Evolutionary conservation across 2,329 filamentous ascomycete genomes (phyloP).

Genomic region (Colletotrichum trifolii): DNA sequence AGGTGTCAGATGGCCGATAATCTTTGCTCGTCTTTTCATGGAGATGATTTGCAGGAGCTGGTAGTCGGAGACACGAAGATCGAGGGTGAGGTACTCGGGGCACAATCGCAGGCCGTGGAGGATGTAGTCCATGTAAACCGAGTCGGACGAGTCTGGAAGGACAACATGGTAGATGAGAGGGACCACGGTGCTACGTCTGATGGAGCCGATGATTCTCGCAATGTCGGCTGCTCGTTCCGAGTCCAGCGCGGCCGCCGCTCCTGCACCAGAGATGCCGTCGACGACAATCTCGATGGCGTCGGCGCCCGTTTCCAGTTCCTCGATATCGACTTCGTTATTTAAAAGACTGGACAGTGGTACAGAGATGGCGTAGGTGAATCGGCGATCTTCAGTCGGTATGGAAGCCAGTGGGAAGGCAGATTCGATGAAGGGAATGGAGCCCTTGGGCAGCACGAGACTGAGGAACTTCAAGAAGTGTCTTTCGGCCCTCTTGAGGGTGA

Average conservation of each 20-base stretch:
- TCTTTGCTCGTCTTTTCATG: constrained; percentile 65
- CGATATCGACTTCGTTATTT: constrained; percentile 65
- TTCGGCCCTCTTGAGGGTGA: constrained; percentile 76
- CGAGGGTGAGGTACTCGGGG: constrained; percentile 72
- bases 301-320: constrained; percentile 72
- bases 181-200: constrained; percentile 71
- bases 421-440: constrained; percentile 68
- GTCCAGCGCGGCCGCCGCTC: constrained; percentile 31
- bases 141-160: constrained; percentile 44
- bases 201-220: constrained; percentile 67
- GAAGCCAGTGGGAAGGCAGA: constrained; percentile 74
- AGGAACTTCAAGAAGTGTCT: constrained; percentile 77
- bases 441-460: constrained; percentile 66
- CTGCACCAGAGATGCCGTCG: constrained; percentile 43
- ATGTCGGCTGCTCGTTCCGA: constrained; percentile 59
- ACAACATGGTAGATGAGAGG: constrained; percentile 67
- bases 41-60: constrained; percentile 61
- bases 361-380: constrained; percentile 75
- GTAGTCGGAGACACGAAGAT: constrained; percentile 66
- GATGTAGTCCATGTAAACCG: constrained; percentile 65
- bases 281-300: constrained; percentile 75
- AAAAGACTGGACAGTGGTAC: constrained; percentile 69
- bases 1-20: constrained; percentile 68
- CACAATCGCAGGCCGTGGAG: constrained; percentile 70
- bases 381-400: constrained; percentile 68